phyloP scores from a whole-genome alignment of 2,329 filamentous ascomycete genomes.

The Aspergillus japonicus region DNA sequence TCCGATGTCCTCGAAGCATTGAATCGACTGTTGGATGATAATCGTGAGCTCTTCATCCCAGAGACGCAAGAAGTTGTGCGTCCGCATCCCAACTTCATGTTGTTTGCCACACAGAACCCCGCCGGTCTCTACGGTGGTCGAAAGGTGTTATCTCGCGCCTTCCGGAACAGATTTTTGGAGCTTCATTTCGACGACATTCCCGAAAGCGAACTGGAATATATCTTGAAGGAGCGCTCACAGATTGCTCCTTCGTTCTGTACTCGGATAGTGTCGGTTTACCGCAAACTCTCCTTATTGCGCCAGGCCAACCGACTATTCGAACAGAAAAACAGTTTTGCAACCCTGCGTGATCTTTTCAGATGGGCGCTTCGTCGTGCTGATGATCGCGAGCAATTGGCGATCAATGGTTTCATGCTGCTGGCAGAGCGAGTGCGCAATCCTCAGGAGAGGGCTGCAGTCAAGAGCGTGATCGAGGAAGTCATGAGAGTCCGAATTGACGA shows the following conservation, averaged over 20 bases:
- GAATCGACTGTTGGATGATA: constrained; percentile 93
- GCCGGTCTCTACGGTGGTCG: constrained; percentile 92
- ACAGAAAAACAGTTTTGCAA: constrained; percentile 96
- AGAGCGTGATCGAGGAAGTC: constrained; percentile 80
- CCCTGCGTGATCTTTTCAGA: constrained; percentile 88
- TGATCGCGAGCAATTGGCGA: constrained; percentile 80
- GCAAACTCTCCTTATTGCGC: constrained; percentile 82
- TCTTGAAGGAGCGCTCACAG: constrained; percentile 82
- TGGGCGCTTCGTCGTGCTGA: constrained; percentile 88
- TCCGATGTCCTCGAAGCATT: constrained; percentile 96
- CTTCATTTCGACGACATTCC: constrained; percentile 98
- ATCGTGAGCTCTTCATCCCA: constrained; percentile 89
- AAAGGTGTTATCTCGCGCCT: constrained; percentile 89
- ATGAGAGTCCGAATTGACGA: constrained; percentile 84
- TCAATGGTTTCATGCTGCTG: constrained; percentile 93
- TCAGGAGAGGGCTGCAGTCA: constrained; percentile 81
- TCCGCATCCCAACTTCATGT: constrained; percentile 92
- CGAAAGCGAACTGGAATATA: constrained; percentile 87
- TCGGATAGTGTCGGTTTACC: constrained; percentile 89
- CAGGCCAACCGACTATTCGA: constrained; percentile 92
- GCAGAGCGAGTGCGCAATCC: constrained; percentile 91
- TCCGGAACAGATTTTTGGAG: constrained; percentile 94
- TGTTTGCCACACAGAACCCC: constrained; percentile 97
- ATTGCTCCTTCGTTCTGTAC: constrained; percentile 89
- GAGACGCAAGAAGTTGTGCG: constrained; percentile 93